These are phyloP conservation scores for Penicillium cataractarum DNA, from an alignment of 495 filamentous ascomycete species.

Conservation along the genomic window DNA sequence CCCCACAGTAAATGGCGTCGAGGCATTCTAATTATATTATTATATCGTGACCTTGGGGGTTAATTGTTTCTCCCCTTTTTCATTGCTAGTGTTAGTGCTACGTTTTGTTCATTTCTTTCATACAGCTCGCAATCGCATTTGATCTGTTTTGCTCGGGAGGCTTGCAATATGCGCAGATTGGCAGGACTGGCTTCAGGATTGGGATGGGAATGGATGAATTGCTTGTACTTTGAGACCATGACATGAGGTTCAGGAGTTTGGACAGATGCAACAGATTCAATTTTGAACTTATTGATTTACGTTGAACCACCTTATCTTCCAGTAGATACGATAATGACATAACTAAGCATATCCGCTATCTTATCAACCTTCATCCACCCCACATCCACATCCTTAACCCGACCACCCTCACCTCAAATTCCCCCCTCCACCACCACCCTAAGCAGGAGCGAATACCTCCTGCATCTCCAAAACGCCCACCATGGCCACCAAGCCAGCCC, in stretches of 20 bases:
- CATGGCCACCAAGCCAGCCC: slow-evolving; percentile 12
- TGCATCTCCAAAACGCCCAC: neutral
- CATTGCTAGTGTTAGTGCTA: neutral
- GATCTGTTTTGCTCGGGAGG: neutral
- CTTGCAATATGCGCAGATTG: slow-evolving; percentile 16
- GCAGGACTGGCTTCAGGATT: slow-evolving; percentile 10
- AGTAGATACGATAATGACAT: neutral
- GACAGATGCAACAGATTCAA: neutral
- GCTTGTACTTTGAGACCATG: neutral
- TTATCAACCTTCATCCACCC: slow-evolving; percentile 14
- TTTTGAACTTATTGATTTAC: neutral
- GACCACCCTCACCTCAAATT: slow-evolving; percentile 16
- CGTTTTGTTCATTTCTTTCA: neutral
- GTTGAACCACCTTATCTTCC: neutral
- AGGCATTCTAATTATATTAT: slow-evolving; percentile 5
- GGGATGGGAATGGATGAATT: neutral
- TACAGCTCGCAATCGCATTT: neutral
- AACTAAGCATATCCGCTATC: slow-evolving; percentile 8
- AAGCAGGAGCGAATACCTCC: neutral
- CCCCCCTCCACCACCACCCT: slow-evolving; percentile 12
- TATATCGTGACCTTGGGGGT: neutral
- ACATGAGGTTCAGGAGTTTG: neutral
- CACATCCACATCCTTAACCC: slow-evolving; percentile 4
- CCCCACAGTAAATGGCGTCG: slow-evolving; percentile 19
- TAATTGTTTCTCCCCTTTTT: neutral